These are phyloP conservation scores for Phytophthora palmivora DNA, from an alignment of 352 stramenopile species.

Conservation along the genomic window DNA sequence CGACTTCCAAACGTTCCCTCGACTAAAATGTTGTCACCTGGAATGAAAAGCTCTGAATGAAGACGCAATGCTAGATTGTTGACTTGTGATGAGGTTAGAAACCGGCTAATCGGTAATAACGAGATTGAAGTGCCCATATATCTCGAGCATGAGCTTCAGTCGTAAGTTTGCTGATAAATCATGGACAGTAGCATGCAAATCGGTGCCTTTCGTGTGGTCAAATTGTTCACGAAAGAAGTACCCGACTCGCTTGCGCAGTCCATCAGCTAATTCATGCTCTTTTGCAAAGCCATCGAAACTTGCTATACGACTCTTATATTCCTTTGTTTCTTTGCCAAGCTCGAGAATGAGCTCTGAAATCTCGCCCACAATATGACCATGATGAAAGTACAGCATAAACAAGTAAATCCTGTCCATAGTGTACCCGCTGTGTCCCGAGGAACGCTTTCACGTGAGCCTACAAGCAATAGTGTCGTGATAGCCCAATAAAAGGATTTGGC, in stretches of 20 bases:
- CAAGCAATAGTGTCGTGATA: conserved; percentile 66
- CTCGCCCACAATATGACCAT: conserved; percentile 80
- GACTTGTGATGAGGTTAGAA: conserved; percentile 61
- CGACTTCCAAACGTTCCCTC: conserved; percentile 65
- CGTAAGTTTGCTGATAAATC: conserved; percentile 75
- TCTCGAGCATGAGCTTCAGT: conserved; percentile 78
- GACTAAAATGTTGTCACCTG: conserved; percentile 64
- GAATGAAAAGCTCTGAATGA: conserved; percentile 71
- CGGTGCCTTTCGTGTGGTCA: conserved; percentile 53
- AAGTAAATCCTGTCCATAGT: conserved; percentile 63
- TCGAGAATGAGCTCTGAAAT: conserved; percentile 80
- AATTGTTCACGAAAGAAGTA: conserved; percentile 74
- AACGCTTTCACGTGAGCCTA: conserved; percentile 67
- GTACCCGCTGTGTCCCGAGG: conserved; percentile 50
- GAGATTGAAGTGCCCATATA: conserved; percentile 66
- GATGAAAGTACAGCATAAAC: conserved; percentile 74
- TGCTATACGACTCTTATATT: conserved; percentile 73
- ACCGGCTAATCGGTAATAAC: conserved; percentile 61
- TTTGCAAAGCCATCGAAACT: conserved; percentile 83
- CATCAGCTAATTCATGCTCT: conserved; percentile 54
- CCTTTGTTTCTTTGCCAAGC: conserved; percentile 74
- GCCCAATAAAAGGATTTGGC: conserved; percentile 79
- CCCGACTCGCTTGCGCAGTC: conserved; percentile 54
- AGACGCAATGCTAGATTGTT: conserved; percentile 76
- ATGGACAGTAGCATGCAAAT: conserved; percentile 57